Evolutionary conservation across 129 eudicot species (phyloP).

Genomic region (Artemisia tridentata): DNA sequence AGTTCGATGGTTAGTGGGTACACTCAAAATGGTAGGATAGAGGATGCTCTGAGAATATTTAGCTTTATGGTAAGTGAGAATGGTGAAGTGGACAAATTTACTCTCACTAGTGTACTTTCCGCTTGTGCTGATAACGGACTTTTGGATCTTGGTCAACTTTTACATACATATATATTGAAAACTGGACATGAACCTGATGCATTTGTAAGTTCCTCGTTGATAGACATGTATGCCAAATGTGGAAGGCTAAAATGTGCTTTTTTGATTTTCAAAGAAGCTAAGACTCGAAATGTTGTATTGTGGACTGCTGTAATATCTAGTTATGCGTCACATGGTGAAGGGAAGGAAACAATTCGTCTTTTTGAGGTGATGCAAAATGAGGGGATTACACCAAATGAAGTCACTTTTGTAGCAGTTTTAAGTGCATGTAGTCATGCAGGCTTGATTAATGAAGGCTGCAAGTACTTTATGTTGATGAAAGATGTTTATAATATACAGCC

Average conservation of each 20-base stretch:
- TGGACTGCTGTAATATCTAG: conserved; percentile 69
- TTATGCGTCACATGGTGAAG: conserved; percentile 68
- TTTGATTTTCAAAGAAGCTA: conserved; percentile 40
- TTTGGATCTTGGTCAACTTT: conserved; percentile 66
- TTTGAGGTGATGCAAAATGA: conserved; percentile 57
- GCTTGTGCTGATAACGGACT: conserved; percentile 56
- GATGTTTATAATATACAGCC: conserved; percentile 58
- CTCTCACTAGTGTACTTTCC: conserved; percentile 58
- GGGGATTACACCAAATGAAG: conserved; percentile 60
- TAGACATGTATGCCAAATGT: conserved; percentile 84
- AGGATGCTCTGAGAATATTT: conserved; percentile 48
- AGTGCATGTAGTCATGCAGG: conserved; percentile 79
- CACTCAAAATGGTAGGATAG: conserved; percentile 45
- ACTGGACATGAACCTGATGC: conserved; percentile 47
- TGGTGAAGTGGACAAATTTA: conserved; percentile 48
- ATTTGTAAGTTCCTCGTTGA: conserved; percentile 57
- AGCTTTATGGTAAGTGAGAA: conserved; percentile 37
- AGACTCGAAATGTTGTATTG: conserved; percentile 46
- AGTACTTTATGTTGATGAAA: conserved; percentile 57
- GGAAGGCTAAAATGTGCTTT: conserved; percentile 48
- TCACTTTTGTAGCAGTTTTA: conserved; percentile 60
- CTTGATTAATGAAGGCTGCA: conserved; percentile 63
- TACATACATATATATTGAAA: conserved; percentile 54
- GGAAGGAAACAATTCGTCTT: conserved; percentile 53
- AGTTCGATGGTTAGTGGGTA: conserved; percentile 60